These are phyloP conservation scores for Tetratostichococcus sp. DNA, from an alignment of 139 green algal genomes.

Conservation along the genomic window DNA sequence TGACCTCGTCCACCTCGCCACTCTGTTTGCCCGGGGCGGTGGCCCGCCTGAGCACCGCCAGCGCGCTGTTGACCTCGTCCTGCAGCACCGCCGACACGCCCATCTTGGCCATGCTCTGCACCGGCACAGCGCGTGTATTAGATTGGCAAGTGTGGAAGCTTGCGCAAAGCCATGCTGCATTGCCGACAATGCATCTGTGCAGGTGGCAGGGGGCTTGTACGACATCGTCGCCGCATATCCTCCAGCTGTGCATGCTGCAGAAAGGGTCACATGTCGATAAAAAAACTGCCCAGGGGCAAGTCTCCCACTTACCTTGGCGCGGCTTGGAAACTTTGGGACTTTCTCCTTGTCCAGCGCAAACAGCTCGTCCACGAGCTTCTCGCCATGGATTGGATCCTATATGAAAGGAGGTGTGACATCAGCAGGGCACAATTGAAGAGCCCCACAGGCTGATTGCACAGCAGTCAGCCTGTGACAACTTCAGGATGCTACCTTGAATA, in stretches of 20 bases:
- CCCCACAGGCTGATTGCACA: too few relatives aligned
- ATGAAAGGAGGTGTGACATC: neutral
- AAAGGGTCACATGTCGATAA: too few relatives aligned
- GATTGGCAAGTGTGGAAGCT: too few relatives aligned
- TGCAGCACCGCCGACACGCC: neutral
- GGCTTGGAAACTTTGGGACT: neutral
- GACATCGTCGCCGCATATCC: too few relatives aligned
- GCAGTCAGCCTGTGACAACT: neutral
- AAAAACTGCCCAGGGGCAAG: too few relatives aligned
- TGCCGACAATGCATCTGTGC: too few relatives aligned
- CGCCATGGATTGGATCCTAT: neutral
- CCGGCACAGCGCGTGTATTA: neutral
- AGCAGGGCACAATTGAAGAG: too few relatives aligned
- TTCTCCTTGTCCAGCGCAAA: neutral
- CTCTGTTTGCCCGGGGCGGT: neutral
- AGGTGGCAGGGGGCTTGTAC: too few relatives aligned
- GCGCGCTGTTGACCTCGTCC: neutral
- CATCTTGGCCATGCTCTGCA: neutral
- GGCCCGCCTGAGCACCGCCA: neutral
- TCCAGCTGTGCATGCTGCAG: too few relatives aligned
- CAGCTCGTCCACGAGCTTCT: neutral
- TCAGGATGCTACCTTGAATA: slow-evolving; percentile 65
- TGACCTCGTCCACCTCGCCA: neutral
- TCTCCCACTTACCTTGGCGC: neutral
- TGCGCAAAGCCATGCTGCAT: too few relatives aligned